phyloP scores from a whole-genome alignment of 768 basidiomycete species.

The Lactarius akahatsu region DNA sequence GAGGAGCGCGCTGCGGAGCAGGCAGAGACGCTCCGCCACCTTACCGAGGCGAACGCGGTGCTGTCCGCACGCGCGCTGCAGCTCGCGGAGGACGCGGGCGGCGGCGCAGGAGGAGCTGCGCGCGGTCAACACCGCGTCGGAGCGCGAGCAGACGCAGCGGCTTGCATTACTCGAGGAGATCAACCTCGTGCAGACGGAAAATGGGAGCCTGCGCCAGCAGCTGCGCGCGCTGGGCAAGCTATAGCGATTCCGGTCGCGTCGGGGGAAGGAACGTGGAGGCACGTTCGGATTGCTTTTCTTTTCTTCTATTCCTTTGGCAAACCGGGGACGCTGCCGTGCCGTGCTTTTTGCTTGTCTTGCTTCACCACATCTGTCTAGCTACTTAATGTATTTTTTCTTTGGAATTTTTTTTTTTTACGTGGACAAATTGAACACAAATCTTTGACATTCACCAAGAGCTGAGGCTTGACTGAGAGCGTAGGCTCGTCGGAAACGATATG shows the following conservation, averaged over 20 bases:
- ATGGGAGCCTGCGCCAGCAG: slow-evolving; percentile 66
- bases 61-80: slow-evolving; percentile 71
- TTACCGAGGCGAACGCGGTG: slow-evolving; percentile 75
- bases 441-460: background rate
- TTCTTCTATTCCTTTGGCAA: background rate
- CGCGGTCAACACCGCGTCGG: slow-evolving; percentile 46
- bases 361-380: background rate
- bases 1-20: slow-evolving; percentile 65
- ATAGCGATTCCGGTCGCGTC: slow-evolving; percentile 29
- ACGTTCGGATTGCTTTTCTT: background rate
- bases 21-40: slow-evolving; percentile 67
- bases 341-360: background rate
- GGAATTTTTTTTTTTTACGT: background rate
- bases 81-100: slow-evolving; percentile 66
- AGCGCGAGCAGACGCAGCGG: slow-evolving; percentile 76
- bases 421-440: background rate
- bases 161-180: slow-evolving; percentile 87
- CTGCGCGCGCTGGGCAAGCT: slow-evolving; percentile 56
- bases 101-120: slow-evolving; percentile 68
- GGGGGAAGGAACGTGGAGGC: background rate
- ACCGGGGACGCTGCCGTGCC: background rate
- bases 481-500: too few species aligned
- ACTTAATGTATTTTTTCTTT: background rate
- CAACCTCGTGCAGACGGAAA: slow-evolving; percentile 79
- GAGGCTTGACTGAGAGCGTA: too few species aligned